These are phyloP conservation scores for Globisporangium emineosum DNA, from an alignment of 352 stramenopile species.

Conservation along the genomic window DNA sequence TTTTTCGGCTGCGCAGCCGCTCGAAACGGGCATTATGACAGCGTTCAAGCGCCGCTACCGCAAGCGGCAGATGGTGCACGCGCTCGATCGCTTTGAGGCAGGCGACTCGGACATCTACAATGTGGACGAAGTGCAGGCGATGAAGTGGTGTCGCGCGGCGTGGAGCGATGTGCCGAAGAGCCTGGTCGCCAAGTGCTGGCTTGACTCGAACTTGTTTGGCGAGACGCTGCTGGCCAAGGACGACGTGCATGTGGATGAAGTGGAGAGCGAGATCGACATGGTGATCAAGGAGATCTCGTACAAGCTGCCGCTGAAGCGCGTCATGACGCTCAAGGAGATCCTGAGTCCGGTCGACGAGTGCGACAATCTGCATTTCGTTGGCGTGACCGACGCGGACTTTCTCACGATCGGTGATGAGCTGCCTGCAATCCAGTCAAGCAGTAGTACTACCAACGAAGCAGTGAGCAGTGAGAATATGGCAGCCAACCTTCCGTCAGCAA, in stretches of 20 bases:
- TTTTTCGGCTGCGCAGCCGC: slow-evolving; percentile 2
- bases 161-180: slow-evolving; percentile 14
- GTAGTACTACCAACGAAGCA: background rate
- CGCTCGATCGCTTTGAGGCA: slow-evolving; percentile 19
- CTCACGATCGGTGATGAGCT: slow-evolving; percentile 14
- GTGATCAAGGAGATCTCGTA: slow-evolving; percentile 16
- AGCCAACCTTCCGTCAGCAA: background rate
- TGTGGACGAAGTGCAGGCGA: slow-evolving; percentile 15
- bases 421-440: background rate
- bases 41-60: slow-evolving; percentile 32
- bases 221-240: slow-evolving; percentile 1
- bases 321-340: slow-evolving; percentile 19
- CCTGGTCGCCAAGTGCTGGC: slow-evolving; percentile 14
- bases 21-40: slow-evolving; percentile 15
- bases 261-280: slow-evolving; percentile 11
- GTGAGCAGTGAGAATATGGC: background rate
- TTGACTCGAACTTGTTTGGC: slow-evolving; percentile 14
- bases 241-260: background rate
- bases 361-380: slow-evolving; percentile 19
- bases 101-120: slow-evolving; percentile 12
- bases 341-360: slow-evolving; percentile 12
- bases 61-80: slow-evolving; percentile 18
- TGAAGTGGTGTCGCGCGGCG: slow-evolving; percentile 17
- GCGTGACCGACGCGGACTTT: slow-evolving; percentile 13
- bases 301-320: slow-evolving; percentile 16